Conservation (phyloP, 2,329 filamentous ascomycete genomes). For the Didymella keratinophila region DNA sequence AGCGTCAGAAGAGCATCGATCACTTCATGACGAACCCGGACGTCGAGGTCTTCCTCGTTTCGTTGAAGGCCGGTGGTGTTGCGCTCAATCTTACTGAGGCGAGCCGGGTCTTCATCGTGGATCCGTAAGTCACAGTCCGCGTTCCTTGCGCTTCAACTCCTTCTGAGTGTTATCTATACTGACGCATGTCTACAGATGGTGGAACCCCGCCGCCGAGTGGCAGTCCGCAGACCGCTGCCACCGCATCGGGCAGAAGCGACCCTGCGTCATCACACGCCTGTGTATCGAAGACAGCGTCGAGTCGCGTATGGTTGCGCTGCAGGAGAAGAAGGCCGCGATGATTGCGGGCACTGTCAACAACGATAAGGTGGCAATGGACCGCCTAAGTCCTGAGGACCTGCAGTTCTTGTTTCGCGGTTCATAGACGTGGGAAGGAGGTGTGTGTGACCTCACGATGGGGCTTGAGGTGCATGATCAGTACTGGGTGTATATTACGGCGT, state of each 20-base stretch:
- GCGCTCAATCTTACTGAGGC: conserved; percentile 95
- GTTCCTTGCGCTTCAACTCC: no score
- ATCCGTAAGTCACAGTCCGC: conserved; percentile 72
- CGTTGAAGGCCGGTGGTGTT: conserved; percentile 93
- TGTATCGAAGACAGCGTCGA: conserved; percentile 98
- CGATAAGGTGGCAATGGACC: conserved; percentile 90
- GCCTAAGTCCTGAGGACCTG: conserved; percentile 88
- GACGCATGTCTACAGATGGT: conserved; percentile 71
- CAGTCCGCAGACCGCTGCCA: conserved; percentile 88
- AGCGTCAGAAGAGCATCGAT: conserved; percentile 91
- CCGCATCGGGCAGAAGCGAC: conserved; percentile 92
- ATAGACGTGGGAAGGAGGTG: conserved; percentile 41
- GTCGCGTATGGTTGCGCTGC: conserved; percentile 90
- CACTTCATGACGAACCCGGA: conserved; percentile 96
- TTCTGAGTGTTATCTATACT: no score
- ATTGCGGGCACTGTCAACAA: conserved; percentile 97
- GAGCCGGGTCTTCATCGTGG: conserved; percentile 92
- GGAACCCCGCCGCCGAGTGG: conserved; percentile 99
- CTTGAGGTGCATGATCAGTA: not conserved
- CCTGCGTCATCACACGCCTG: conserved; percentile 91
- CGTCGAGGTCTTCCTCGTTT: conserved; percentile 95
- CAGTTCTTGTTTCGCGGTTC: conserved; percentile 92
- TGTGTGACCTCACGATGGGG: not conserved
- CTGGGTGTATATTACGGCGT: not conserved
- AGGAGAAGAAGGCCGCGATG: conserved; percentile 99